A percentile compares a stretch with the other conserved stretches of the same genome.
Evolutionary conservation across 2,329 filamentous ascomycete genomes (phyloP).

Genomic region (Talaromyces sp.): DNA sequence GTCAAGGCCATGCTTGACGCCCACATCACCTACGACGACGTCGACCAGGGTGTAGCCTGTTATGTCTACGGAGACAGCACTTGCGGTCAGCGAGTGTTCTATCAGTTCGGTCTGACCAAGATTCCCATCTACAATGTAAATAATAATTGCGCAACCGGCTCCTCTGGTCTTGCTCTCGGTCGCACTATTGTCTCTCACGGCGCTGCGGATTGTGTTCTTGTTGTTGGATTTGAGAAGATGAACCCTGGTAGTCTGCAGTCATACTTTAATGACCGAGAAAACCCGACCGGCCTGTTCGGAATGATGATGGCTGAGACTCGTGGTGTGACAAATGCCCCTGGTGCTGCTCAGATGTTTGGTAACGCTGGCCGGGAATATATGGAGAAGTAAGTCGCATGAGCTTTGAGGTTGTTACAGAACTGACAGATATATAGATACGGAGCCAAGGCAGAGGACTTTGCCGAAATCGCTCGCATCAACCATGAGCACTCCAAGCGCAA

Average conservation of each 20-base stretch:
- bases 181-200: constrained; percentile 75
- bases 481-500: constrained; percentile 88
- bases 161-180: constrained; percentile 81
- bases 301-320: constrained; percentile 81
- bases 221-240: constrained; percentile 99
- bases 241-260: constrained; percentile 80
- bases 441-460: constrained; percentile 80
- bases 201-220: constrained; percentile 80
- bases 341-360: constrained; percentile 89
- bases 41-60: constrained; percentile 92
- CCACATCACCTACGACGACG: constrained; percentile 93
- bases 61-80: constrained; percentile 97
- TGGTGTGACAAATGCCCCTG: constrained; percentile 76
- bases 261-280: constrained; percentile 80
- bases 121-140: constrained; percentile 98
- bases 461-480: constrained; percentile 89
- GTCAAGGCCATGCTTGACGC: constrained; percentile 74
- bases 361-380: constrained; percentile 94
- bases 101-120: constrained; percentile 95
- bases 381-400: constrained; percentile 63
- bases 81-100: constrained; percentile 93
- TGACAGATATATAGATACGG: constrained; percentile 59
- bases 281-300: constrained; percentile 68
- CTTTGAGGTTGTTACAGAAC: background rate
- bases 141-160: constrained; percentile 98